Evolutionary conservation across 768 basidiomycete species (phyloP).

Genomic region (Auriscalpium microsporum): DNA sequence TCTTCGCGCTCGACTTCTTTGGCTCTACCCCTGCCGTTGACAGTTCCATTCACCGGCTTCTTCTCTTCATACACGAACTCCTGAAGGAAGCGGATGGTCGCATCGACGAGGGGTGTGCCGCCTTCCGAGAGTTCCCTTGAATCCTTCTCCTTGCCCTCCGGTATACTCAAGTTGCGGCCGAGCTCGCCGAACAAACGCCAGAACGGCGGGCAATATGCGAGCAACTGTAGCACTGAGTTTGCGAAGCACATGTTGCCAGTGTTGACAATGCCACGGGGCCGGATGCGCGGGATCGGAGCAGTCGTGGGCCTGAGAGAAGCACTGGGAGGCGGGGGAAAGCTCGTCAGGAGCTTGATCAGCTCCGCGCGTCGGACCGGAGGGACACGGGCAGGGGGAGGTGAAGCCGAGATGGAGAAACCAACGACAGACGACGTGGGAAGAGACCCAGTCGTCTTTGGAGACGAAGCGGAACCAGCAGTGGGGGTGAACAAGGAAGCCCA

Average conservation of each 20-base stretch:
- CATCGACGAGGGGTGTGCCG: constrained; percentile 53
- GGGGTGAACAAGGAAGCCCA: constrained; percentile 68
- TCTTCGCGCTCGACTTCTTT: constrained; percentile 33
- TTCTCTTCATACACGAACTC: constrained; percentile 49
- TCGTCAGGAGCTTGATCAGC: constrained; percentile 45
- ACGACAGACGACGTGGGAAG: constrained; percentile 67
- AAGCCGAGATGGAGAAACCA: constrained; percentile 65
- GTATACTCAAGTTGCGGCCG: constrained; percentile 39
- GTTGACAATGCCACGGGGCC: constrained; percentile 82
- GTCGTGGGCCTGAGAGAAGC: not conserved
- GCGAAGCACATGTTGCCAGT: constrained; percentile 98
- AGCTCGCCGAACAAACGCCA: constrained; percentile 68
- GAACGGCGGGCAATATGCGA: constrained; percentile 87
- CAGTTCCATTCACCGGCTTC: constrained; percentile 16
- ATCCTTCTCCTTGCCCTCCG: constrained; percentile 22
- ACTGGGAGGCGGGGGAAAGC: constrained; percentile 22
- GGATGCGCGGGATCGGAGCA: constrained; percentile 30
- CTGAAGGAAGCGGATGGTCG: constrained; percentile 63
- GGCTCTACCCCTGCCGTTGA: constrained; percentile 33
- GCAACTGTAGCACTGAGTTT: constrained; percentile 85
- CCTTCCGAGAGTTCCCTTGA: constrained; percentile 16
- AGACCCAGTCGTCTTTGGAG: constrained; percentile 33
- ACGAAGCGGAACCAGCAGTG: constrained; percentile 28
- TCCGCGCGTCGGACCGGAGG: constrained; percentile 31
- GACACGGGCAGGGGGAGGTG: constrained; percentile 24